phyloP scores from a whole-genome alignment of 2,329 filamentous ascomycete genomes.

The Lasiodiplodia citricola region DNA sequence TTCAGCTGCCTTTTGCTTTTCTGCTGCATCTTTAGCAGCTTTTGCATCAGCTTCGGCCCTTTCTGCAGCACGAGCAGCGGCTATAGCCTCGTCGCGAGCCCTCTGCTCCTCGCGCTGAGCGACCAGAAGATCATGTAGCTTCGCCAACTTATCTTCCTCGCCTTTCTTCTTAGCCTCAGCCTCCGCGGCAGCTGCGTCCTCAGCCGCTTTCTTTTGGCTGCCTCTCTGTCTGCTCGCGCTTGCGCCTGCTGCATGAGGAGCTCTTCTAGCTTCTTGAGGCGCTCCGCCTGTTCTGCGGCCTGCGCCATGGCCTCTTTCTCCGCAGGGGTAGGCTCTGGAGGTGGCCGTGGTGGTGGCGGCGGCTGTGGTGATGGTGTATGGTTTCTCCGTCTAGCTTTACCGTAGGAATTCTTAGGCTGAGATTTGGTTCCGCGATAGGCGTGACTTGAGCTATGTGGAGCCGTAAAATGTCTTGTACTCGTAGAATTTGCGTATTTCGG shows the following conservation, averaged over 20 bases:
- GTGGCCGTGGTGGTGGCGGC: slow-evolving; percentile 25
- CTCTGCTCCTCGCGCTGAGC: slow-evolving; percentile 49
- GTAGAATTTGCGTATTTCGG: no score
- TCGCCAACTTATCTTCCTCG: slow-evolving; percentile 37
- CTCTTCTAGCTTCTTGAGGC: slow-evolving; percentile 44
- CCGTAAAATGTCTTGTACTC: no score
- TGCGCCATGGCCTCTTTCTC: slow-evolving; percentile 37
- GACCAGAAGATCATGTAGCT: slow-evolving; percentile 47
- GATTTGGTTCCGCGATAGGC: no score
- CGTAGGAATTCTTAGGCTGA: no score
- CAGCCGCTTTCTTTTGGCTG: slow-evolving; percentile 40
- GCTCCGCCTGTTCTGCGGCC: slow-evolving; percentile 31
- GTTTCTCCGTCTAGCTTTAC: no score
- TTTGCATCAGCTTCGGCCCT: slow-evolving; percentile 50
- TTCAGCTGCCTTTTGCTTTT: slow-evolving; percentile 49
- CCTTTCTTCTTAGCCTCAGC: slow-evolving; percentile 42
- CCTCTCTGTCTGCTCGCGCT: slow-evolving; percentile 43
- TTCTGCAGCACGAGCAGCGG: slow-evolving; percentile 30
- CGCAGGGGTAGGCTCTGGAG: slow-evolving; percentile 29
- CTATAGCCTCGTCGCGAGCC: slow-evolving; percentile 43
- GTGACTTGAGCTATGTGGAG: no score
- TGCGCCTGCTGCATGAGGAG: slow-evolving; percentile 43
- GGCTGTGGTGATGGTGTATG: slow-evolving; percentile 27
- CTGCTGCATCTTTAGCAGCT: slow-evolving; percentile 57
- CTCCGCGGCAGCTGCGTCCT: slow-evolving; percentile 37